phyloP scores from a whole-genome alignment of 306 rosid genomes.

The Medicago ruthenica region DNA sequence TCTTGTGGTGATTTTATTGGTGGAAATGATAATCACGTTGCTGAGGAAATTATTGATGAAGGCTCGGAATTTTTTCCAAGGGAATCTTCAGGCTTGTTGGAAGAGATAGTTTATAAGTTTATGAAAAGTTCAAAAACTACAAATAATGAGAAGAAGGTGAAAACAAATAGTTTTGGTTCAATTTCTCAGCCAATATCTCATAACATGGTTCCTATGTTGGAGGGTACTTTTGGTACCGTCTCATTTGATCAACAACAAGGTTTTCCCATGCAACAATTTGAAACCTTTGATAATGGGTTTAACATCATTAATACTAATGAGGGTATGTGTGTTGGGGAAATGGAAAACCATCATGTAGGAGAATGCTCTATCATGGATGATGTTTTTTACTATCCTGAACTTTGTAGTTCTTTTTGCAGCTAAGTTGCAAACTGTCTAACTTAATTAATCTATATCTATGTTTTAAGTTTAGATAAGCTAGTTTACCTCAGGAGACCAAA shows the following conservation, averaged over 20 bases:
- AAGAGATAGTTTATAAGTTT: slow-evolving; percentile 71
- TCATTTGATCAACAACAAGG: slow-evolving; percentile 40
- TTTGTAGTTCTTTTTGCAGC: slow-evolving; percentile 53
- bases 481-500: not conserved
- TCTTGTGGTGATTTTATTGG: not conserved
- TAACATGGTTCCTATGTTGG: not conserved
- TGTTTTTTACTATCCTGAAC: slow-evolving; percentile 60
- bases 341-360: slow-evolving; percentile 14
- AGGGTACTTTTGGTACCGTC: slow-evolving; percentile 20
- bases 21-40: not conserved
- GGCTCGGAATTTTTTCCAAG: slow-evolving; percentile 53
- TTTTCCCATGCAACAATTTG: slow-evolving; percentile 47
- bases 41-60: not conserved
- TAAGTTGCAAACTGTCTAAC: slow-evolving; percentile 57
- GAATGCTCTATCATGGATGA: slow-evolving; percentile 49
- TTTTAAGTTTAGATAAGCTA: not conserved
- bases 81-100: slow-evolving; percentile 68
- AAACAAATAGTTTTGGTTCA: not conserved
- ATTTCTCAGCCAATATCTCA: slow-evolving; percentile 7
- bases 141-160: not conserved
- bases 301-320: not conserved
- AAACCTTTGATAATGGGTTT: slow-evolving; percentile 10
- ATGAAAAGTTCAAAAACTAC: slow-evolving; percentile 50
- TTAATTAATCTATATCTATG: not conserved
- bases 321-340: slow-evolving; percentile 31